Evolutionary conservation across 2,329 filamentous ascomycete genomes (phyloP), one percentile per base, ranked within the genome.

Genomic region (Neobulgaria alba): DNA sequence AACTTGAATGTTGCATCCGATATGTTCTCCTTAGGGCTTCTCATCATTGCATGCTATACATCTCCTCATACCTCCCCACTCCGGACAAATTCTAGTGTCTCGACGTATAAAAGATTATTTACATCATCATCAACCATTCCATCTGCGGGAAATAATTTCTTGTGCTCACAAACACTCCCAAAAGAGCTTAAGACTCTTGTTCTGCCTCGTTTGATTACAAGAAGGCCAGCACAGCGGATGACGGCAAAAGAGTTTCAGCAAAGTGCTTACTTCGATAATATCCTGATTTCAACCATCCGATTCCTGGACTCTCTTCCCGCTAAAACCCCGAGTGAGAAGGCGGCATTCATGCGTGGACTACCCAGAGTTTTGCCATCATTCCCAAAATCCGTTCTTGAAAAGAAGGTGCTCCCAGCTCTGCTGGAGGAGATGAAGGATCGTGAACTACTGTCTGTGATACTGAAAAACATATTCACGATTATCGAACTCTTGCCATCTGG

Each of bases 251-350:
- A 95, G 54, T 96, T 98, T 53, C 92, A 98, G 58, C 79, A 95
- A 61, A 93, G 88, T 56, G 81, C 86, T 51, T 98, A 93, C 60
- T 98, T 98, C 59, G 88, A 98, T 63, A 98, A 96, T 56, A 85
- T 96, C 33, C 71, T 98, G 3, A 87, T 98, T 16, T 95, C 89
- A 0, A 95, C 92, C 0, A 95, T 98, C 47, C 85, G 92, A 10
- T 98, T 98, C 57, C 68, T 98, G 18, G 92, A 98, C 54, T 76
- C 81, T 0, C 77, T 98, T 44, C 90, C 92, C 0, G 85, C 86
- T 23, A 98, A 98, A 66, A 95, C 88, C 1, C 74, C 85, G 0
- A 85, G 78, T 47, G 92, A 98, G 58, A 98, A 98, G 61, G 74
- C 82, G 5, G 82, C 88, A 43, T 98, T 98, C 60, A 77, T 98